These are phyloP conservation scores for Ogataea glucozyma DNA, from an alignment of 805 yeast species.

Conservation along the genomic window DNA sequence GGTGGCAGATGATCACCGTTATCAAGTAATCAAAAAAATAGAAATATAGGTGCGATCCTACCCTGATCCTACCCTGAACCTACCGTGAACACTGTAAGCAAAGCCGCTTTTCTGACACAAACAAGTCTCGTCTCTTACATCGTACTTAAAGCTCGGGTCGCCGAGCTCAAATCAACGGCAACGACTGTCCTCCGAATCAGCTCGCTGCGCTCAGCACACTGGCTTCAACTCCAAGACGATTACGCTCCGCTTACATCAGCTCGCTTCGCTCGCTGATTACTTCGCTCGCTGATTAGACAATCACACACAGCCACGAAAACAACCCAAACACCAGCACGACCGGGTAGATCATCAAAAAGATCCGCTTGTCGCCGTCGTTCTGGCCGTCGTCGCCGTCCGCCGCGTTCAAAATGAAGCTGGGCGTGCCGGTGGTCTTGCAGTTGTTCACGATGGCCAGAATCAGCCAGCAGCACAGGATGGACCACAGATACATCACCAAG, in stretches of 20 bases:
- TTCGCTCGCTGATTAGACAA: slow-evolving; percentile 41
- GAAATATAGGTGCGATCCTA: too few species aligned
- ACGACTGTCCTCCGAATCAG: too few species aligned
- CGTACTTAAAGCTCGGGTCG: too few species aligned
- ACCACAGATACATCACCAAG: slow-evolving; percentile 48
- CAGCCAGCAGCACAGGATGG: slow-evolving; percentile 52
- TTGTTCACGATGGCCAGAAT: slow-evolving; percentile 47
- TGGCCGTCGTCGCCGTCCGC: slow-evolving; percentile 25
- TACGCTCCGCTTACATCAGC: not conserved
- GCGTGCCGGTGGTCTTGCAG: slow-evolving; percentile 32
- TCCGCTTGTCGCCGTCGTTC: slow-evolving; percentile 55
- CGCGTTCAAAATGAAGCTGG: slow-evolving; percentile 19
- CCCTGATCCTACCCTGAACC: too few species aligned
- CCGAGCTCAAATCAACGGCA: too few species aligned
- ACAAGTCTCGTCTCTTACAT: too few species aligned
- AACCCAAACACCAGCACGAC: slow-evolving; percentile 52
- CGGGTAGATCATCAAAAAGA: slow-evolving; percentile 55
- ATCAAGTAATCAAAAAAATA: too few species aligned
- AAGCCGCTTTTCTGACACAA: too few species aligned
- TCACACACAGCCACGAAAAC: slow-evolving; percentile 55
- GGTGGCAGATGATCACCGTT: too few species aligned
- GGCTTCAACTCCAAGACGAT: too few species aligned
- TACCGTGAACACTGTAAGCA: too few species aligned
- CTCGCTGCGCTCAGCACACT: too few species aligned
- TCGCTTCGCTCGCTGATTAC: not conserved